Percentiles rank a stretch among this genome's conserved stretches.
Conservation (phyloP, 192 early-diverging fungal species). For the Obelidium mucronatum region DNA sequence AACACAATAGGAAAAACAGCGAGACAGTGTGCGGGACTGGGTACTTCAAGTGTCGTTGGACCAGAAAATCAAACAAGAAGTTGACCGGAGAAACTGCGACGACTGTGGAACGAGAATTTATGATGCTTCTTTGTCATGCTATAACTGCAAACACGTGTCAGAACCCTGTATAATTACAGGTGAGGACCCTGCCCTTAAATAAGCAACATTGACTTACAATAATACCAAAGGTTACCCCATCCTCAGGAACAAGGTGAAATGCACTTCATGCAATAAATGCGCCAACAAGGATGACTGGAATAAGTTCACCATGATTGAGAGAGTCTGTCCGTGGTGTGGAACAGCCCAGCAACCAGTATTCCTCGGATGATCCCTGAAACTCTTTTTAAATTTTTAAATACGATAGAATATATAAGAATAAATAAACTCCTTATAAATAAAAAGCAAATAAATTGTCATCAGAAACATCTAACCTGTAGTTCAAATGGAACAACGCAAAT, state of each 20-base stretch:
- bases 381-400: neutral
- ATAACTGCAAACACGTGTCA: conserved; percentile 49
- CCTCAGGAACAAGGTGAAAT: conserved; percentile 56
- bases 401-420: neutral
- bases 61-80: conserved; percentile 64
- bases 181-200: conserved; percentile 40
- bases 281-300: conserved; percentile 77
- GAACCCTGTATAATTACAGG: conserved; percentile 71
- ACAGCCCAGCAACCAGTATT: conserved; percentile 52
- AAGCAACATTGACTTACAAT: neutral
- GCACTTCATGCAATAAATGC: conserved; percentile 51
- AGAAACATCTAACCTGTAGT: too few relatives aligned
- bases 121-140: conserved; percentile 58
- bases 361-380: conserved; percentile 10
- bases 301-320: conserved; percentile 65
- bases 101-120: conserved; percentile 61
- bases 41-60: conserved; percentile 69
- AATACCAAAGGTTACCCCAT: conserved; percentile 61
- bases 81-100: conserved; percentile 65
- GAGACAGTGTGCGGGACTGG: conserved; percentile 72
- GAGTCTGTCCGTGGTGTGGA: conserved; percentile 64
- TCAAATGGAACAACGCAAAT: conserved; percentile 54
- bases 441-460: conserved; percentile 6
- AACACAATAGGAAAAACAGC: conserved; percentile 48
- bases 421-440: neutral